Evolutionary conservation across 306 rosid species (phyloP), one percentile per base, ranked within the genome.

Genomic region (Amphicarpaea edgeworthii): DNA sequence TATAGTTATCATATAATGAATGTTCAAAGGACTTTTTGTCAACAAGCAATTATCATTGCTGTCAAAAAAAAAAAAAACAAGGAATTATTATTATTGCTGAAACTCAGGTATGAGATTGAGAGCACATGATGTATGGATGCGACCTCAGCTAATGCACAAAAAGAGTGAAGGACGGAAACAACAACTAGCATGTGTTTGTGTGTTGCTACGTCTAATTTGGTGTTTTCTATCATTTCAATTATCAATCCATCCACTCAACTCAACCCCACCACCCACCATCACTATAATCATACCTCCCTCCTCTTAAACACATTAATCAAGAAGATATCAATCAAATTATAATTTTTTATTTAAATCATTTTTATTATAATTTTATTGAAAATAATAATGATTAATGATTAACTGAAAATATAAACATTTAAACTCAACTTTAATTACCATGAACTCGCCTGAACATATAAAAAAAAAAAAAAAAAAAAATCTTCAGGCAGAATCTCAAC

Each of bases 401-500:
- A n/a, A n/a, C n/a, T n/a, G n/a, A n/a, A n/a, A n/a, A n/a, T n/a
- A n/a, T 30, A 30, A 30, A 30, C 37, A 30, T 30, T 24, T 1
- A 28, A 28, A 79, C 62, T 34, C 71, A 37, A n/a, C n/a, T n/a
- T 62, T 32, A 62, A 79, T 62, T 82, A 80, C 78, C 73, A 82
- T 75, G 70, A 83, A 28, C 23, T 55, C 34, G 46, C 64, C 8
- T 15, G 79, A 75, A 85, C n/a, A n/a, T n/a, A n/a, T n/a, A 87
- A 88, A 85, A 10, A 75, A n/a, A 45, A 17, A 17, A 2, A 20
- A 53, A 8, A 8, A 9, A 21, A 69, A 84, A 88, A 88, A 90
- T 90, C 92, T 86, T 68, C 79, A 65, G 82, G 81, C 84, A 87
- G 96, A 90, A 90, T 90, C 93, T 75, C 87, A 75, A 83, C 92